These are phyloP conservation scores for Brasenia schreberi DNA, from an alignment of 164 flowering plant species.

Conservation along the genomic window DNA sequence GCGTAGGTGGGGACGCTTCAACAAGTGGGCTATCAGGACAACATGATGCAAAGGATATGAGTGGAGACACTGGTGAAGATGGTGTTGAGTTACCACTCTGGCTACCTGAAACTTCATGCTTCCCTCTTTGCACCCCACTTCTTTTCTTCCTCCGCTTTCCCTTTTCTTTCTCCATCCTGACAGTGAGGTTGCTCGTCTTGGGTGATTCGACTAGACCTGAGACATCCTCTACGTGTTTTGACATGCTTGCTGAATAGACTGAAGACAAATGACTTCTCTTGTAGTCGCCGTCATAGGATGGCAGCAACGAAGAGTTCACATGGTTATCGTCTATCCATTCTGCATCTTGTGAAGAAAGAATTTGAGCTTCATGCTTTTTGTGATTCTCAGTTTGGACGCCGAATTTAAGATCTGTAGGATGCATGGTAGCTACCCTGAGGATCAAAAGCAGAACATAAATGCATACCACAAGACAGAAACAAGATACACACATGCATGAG, in stretches of 20 bases:
- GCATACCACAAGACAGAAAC: too few species aligned
- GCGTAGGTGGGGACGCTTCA: conserved; percentile 12
- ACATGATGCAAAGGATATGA: conserved; percentile 21
- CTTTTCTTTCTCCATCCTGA: conserved; percentile 42
- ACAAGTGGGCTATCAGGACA: conserved; percentile 17
- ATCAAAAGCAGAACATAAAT: conserved; percentile 5
- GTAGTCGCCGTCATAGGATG: conserved; percentile 5
- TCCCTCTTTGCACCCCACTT: conserved; percentile 23
- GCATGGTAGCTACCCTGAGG: conserved; percentile 18
- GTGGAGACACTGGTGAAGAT: conserved; percentile 75
- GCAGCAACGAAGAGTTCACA: conserved; percentile 1
- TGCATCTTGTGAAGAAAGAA: conserved; percentile 9
- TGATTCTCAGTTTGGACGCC: conserved; percentile 11
- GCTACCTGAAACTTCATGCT: conserved; percentile 64
- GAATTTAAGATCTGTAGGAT: conserved; percentile 10
- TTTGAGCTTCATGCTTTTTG: conserved; percentile 13
- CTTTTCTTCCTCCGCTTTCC: conserved; percentile 44
- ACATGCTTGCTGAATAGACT: conserved; percentile 14
- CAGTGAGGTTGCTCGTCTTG: conserved; percentile 27
- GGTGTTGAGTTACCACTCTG: conserved; percentile 97
- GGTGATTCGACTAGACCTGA: conserved; percentile 20
- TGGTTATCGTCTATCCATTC: conserved; percentile 10
- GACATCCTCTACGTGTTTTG: conserved; percentile 14
- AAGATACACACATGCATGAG: too few species aligned
- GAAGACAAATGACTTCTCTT: conserved; percentile 8